phyloP scores from a whole-genome alignment of 441 rosid genomes.

The Adansonia grandidieri region DNA sequence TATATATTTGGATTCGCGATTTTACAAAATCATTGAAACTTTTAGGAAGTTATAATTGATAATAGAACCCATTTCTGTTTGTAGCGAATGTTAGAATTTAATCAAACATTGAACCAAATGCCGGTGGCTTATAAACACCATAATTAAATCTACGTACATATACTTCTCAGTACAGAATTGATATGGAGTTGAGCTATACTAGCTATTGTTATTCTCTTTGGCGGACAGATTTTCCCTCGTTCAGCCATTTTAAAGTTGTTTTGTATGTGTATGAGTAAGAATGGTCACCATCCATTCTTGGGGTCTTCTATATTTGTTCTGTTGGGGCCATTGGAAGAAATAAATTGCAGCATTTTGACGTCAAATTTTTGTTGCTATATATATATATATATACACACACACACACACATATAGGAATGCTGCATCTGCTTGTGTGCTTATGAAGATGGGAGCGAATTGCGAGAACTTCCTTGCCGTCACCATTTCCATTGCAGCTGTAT shows the following conservation, averaged over 20 bases:
- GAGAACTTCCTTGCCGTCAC: slow-evolving; percentile 66
- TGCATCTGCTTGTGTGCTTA: slow-evolving; percentile 64
- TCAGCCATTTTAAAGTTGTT: neutral
- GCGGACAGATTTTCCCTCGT: neutral
- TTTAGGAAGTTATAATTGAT: slow-evolving; percentile 13
- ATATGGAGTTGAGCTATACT: neutral
- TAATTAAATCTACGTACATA: neutral
- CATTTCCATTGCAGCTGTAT: slow-evolving; percentile 63
- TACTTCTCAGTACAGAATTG: neutral
- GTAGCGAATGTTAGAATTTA: neutral
- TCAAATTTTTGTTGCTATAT: neutral
- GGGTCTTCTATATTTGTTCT: neutral
- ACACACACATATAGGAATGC: slow-evolving; percentile 51
- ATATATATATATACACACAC: neutral
- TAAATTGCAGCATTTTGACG: neutral
- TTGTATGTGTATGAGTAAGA: neutral
- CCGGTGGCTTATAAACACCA: neutral
- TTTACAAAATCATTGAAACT: neutral
- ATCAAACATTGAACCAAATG: neutral
- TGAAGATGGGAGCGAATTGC: slow-evolving; percentile 58
- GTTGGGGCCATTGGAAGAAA: neutral
- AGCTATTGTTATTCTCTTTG: neutral
- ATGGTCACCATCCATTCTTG: neutral
- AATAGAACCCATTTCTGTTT: neutral
- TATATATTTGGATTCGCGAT: neutral